Percentiles rank a stretch among this genome's conserved stretches.
phyloP scores from a whole-genome alignment of 768 basidiomycete species.

The Phanerochaete sordida region DNA sequence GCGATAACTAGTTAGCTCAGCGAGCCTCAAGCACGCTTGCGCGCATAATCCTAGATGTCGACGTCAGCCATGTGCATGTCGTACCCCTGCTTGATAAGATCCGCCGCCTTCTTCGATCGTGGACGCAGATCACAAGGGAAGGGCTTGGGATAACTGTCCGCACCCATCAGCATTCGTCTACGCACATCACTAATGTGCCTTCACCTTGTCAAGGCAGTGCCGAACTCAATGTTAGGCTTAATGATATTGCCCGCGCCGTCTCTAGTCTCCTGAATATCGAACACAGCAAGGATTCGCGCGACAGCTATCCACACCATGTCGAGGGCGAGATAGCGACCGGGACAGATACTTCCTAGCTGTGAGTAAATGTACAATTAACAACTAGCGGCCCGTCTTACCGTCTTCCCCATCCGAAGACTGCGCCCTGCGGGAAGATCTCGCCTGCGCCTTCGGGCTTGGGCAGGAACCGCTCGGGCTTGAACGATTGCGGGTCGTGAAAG shows the following conservation, averaged over 20 bases:
- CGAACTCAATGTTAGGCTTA: neutral
- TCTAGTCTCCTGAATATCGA: slow-evolving; percentile 4
- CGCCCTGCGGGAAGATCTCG: neutral
- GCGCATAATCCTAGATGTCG: neutral
- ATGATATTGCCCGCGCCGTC: neutral
- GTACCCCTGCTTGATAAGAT: neutral
- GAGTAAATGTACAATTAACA: neutral
- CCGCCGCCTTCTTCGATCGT: neutral
- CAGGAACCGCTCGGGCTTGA: slow-evolving; percentile 17
- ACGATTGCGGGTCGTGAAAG: slow-evolving; percentile 29
- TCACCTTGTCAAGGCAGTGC: neutral
- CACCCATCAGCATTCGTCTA: neutral
- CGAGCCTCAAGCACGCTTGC: too few species aligned
- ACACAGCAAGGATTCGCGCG: slow-evolving; percentile 16
- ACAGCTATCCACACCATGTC: slow-evolving; percentile 19
- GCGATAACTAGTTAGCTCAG: too few species aligned
- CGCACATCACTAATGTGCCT: neutral
- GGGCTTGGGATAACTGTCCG: slow-evolving; percentile 12
- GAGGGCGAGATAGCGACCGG: slow-evolving; percentile 22
- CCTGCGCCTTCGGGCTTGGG: slow-evolving; percentile 2
- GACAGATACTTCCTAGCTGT: slow-evolving; percentile 13
- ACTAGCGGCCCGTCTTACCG: neutral
- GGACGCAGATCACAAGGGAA: slow-evolving; percentile 10
- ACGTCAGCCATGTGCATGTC: neutral
- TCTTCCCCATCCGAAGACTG: slow-evolving; percentile 14